These are phyloP conservation scores for Oxytropis ochrocephala DNA, from an alignment of 306 rosid genomes.

Conservation along the genomic window DNA sequence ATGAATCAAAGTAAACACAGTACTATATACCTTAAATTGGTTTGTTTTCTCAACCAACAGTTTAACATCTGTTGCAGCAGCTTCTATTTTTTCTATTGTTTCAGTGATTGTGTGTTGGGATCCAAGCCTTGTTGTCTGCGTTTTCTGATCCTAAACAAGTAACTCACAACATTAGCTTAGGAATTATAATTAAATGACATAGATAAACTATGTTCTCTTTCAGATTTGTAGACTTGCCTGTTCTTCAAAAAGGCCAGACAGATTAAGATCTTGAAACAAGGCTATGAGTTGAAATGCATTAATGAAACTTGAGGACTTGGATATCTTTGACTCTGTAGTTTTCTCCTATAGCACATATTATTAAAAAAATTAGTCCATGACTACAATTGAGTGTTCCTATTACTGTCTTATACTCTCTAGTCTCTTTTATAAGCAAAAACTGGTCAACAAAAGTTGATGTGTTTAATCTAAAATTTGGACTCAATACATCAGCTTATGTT, in stretches of 20 bases:
- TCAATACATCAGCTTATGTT: too few species aligned
- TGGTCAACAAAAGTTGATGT: too few species aligned
- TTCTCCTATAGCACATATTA: slow-evolving; percentile 38
- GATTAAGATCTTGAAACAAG: slow-evolving; percentile 78
- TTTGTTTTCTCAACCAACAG: slow-evolving; percentile 50
- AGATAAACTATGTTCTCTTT: background rate
- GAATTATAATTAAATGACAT: background rate
- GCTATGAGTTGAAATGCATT: slow-evolving; percentile 83
- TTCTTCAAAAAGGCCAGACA: slow-evolving; percentile 76
- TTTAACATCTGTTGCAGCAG: slow-evolving; percentile 63
- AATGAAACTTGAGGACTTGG: slow-evolving; percentile 67
- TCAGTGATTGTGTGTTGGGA: slow-evolving; percentile 52
- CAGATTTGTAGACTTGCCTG: slow-evolving; percentile 39
- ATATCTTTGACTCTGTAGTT: slow-evolving; percentile 21
- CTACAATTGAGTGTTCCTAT: background rate
- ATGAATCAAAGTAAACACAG: background rate
- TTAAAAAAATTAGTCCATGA: background rate
- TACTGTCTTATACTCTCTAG: too few species aligned
- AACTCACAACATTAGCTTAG: slow-evolving; percentile 11
- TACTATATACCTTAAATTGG: slow-evolving; percentile 45
- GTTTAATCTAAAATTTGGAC: too few species aligned
- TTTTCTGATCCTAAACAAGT: slow-evolving; percentile 43
- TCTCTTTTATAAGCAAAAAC: too few species aligned
- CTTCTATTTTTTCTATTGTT: slow-evolving; percentile 70
- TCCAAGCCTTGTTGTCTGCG: slow-evolving; percentile 46